A percentile compares a stretch with the other conserved stretches of the same genome.
Evolutionary conservation across 73 alveolate genomes (phyloP).

Genomic region (Paraurostyla sp.): DNA sequence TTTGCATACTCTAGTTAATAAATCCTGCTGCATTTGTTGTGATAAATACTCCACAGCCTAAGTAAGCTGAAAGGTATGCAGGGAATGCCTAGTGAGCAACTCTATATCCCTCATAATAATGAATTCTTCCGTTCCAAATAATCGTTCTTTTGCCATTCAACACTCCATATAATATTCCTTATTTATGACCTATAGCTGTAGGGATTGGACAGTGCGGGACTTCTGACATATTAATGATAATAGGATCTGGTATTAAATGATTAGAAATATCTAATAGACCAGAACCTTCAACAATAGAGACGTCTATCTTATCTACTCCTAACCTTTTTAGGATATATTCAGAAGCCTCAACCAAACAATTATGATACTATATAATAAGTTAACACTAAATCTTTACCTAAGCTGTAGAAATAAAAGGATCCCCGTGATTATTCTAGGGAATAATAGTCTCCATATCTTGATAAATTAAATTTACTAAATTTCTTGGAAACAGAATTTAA

Average conservation of each 20-base stretch:
- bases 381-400: neutral
- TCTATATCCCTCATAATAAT: conserved; percentile 60
- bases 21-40: conserved; percentile 65
- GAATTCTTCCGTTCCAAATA: conserved; percentile 61
- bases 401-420: conserved; percentile 6
- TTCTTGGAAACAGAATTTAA: too few relatives aligned
- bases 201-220: conserved; percentile 64
- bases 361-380: conserved; percentile 26
- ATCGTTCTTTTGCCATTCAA: conserved; percentile 28
- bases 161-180: conserved; percentile 11
- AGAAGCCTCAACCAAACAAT: conserved; percentile 48
- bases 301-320: conserved; percentile 38
- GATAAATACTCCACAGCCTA: conserved; percentile 47
- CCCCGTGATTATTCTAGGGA: conserved; percentile 54
- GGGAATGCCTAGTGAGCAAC: conserved; percentile 58
- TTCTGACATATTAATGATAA: conserved; percentile 4
- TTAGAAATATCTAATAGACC: conserved; percentile 44
- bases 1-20: conserved; percentile 38
- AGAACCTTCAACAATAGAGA: conserved; percentile 57
- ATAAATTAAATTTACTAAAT: too few relatives aligned
- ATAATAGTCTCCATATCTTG: conserved; percentile 45
- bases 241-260: conserved; percentile 42
- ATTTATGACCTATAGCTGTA: conserved; percentile 56
- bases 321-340: conserved; percentile 11
- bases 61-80: conserved; percentile 37